phyloP scores from a whole-genome alignment of 768 basidiomycete genomes.

The Naganishia randhawae region DNA sequence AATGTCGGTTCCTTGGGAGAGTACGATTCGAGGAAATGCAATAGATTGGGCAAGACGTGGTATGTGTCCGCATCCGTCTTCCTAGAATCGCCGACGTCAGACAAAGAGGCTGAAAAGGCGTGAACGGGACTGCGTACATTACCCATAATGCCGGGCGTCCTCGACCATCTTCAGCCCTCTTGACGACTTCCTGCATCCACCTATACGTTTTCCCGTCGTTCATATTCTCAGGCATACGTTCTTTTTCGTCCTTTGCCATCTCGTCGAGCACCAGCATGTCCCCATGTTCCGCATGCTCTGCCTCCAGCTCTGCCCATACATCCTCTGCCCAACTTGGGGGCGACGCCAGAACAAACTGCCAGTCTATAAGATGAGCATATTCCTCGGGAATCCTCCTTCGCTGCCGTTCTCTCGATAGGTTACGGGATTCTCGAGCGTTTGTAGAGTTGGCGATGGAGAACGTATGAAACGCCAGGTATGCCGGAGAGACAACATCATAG shows the following conservation, averaged over 20 bases:
- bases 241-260: constrained; percentile 22
- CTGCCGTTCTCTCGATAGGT: constrained; percentile 21
- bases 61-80: constrained; percentile 33
- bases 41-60: constrained; percentile 38
- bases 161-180: constrained; percentile 34
- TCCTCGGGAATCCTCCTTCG: constrained; percentile 12
- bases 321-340: constrained; percentile 15
- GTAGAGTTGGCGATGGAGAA: constrained; percentile 21
- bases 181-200: constrained; percentile 31
- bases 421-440: constrained; percentile 11
- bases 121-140: constrained; percentile 31
- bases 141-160: constrained; percentile 38
- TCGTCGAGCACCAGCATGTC: constrained; percentile 39
- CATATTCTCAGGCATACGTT: constrained; percentile 38
- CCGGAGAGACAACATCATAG: constrained; percentile 24
- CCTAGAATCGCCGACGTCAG: not conserved
- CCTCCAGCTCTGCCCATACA: constrained; percentile 29
- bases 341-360: constrained; percentile 25
- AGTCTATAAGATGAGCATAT: constrained; percentile 25
- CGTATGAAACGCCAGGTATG: constrained; percentile 23
- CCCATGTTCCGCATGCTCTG: constrained; percentile 32
- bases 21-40: constrained; percentile 29
- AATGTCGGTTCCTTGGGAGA: constrained; percentile 36
- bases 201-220: constrained; percentile 41
- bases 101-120: not conserved